These are phyloP conservation scores for Chrysoporthe cubensis DNA, from an alignment of 2,329 filamentous ascomycete species.

Conservation along the genomic window DNA sequence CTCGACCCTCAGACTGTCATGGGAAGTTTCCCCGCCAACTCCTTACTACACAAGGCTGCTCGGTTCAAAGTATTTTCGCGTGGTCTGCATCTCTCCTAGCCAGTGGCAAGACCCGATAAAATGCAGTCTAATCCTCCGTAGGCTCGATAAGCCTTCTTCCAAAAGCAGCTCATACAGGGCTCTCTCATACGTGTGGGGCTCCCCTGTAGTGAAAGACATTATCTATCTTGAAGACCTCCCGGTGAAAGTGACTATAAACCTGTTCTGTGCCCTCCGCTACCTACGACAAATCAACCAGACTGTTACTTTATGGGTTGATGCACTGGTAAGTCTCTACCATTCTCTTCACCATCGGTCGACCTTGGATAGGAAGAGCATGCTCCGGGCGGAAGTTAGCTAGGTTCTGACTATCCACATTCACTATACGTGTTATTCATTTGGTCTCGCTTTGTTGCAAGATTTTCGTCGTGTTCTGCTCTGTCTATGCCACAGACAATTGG, in stretches of 20 bases:
- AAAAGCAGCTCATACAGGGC: conserved; percentile 6
- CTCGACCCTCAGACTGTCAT: too few relatives aligned
- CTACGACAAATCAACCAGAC: background rate
- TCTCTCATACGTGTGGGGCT: conserved; percentile 17
- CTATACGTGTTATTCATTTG: too few relatives aligned
- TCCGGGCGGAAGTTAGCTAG: too few relatives aligned
- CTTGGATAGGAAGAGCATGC: too few relatives aligned
- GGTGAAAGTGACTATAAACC: conserved; percentile 12
- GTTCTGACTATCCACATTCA: too few relatives aligned
- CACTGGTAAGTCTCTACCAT: conserved; percentile 3
- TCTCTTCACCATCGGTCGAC: too few relatives aligned
- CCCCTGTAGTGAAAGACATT: background rate
- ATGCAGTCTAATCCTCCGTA: background rate
- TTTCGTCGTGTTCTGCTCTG: too few relatives aligned
- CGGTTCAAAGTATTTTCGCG: background rate
- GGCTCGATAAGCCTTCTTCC: background rate
- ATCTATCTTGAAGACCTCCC: background rate
- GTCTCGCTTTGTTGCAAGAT: background rate
- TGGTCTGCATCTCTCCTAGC: conserved; percentile 4
- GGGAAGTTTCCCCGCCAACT: background rate
- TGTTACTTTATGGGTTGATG: conserved; percentile 10
- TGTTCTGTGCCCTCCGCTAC: conserved; percentile 13
- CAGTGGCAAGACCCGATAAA: conserved; percentile 14
- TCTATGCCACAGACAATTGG: too few relatives aligned
- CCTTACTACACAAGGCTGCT: background rate